Percentiles rank a stretch among this genome's conserved stretches.
phyloP scores from a whole-genome alignment of 805 yeast species.

The Brettanomyces custersianus region DNA sequence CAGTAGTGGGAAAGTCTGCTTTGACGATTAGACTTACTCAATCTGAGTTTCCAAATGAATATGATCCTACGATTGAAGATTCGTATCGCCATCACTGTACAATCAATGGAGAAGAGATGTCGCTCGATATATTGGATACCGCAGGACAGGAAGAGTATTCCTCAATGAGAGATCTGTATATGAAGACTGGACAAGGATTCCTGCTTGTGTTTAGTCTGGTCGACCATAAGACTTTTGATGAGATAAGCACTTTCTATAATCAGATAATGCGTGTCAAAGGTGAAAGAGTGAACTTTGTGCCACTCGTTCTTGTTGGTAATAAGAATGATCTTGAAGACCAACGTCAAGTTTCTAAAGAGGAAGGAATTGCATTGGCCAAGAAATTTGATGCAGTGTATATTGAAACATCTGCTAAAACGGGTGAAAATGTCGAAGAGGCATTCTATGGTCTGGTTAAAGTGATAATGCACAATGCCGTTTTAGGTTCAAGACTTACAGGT shows the following conservation, averaged over 20 bases:
- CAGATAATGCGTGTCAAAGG: constrained; percentile 36
- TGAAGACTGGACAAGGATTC: constrained; percentile 95
- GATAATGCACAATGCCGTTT: constrained; percentile 18
- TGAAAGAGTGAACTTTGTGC: constrained; percentile 54
- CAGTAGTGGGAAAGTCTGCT: constrained; percentile 98
- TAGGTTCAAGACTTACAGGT: constrained; percentile 19
- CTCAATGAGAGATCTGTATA: constrained; percentile 89
- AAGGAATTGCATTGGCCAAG: constrained; percentile 54
- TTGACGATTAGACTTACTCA: constrained; percentile 91
- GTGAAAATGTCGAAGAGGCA: constrained; percentile 58
- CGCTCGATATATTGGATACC: constrained; percentile 87
- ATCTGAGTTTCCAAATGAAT: constrained; percentile 92
- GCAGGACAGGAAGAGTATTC: constrained; percentile 98
- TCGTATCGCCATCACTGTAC: constrained; percentile 82
- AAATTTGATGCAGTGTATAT: constrained; percentile 65
- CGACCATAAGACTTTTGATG: constrained; percentile 77
- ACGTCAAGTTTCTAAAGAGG: constrained; percentile 53
- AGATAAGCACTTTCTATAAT: constrained; percentile 59
- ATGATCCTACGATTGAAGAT: constrained; percentile 96
- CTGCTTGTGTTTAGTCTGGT: constrained; percentile 83
- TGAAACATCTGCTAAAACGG: constrained; percentile 90
- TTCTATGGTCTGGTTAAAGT: constrained; percentile 28
- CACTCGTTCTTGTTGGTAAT: constrained; percentile 71
- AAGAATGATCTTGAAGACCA: constrained; percentile 59
- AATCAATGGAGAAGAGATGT: constrained; percentile 69